Evolutionary conservation across 768 basidiomycete species (phyloP).

Genomic region (Dioszegia aurantiaca): DNA sequence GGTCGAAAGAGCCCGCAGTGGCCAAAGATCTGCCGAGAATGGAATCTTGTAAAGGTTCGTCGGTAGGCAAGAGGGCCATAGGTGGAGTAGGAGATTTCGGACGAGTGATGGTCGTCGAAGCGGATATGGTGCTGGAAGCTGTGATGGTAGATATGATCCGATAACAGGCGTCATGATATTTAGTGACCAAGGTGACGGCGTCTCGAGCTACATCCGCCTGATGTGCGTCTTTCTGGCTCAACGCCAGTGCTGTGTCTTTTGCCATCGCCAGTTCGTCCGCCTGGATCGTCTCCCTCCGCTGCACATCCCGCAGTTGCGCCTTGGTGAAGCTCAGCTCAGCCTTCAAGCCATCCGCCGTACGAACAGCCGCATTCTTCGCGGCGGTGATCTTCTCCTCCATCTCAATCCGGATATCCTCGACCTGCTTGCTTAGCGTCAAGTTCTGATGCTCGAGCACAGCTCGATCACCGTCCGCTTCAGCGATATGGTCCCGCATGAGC

Average conservation of each 20-base stretch:
- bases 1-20: constrained; percentile 61
- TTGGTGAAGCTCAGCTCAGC: constrained; percentile 63
- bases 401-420: constrained; percentile 65
- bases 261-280: constrained; percentile 45
- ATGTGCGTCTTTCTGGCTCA: constrained; percentile 28
- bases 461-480: constrained; percentile 89
- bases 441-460: constrained; percentile 89
- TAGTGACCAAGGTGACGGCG: constrained; percentile 46
- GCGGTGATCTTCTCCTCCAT: constrained; percentile 36
- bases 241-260: constrained; percentile 35
- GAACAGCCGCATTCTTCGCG: constrained; percentile 25
- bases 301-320: constrained; percentile 45
- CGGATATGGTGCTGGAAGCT: constrained; percentile 43
- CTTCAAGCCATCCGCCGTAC: constrained; percentile 61
- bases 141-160: constrained; percentile 45
- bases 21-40: constrained; percentile 35
- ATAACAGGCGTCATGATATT: constrained; percentile 47
- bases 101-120: constrained; percentile 12
- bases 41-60: constrained; percentile 25
- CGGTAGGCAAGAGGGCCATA: neutral
- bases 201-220: constrained; percentile 40
- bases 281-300: constrained; percentile 35
- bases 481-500: constrained; percentile 77
- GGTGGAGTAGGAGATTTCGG: constrained; percentile 6
- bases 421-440: constrained; percentile 68